Evolutionary conservation across 73 alveolate species (phyloP), one percentile per base, ranked within the genome.

Genomic region (Uronychia setigera): DNA sequence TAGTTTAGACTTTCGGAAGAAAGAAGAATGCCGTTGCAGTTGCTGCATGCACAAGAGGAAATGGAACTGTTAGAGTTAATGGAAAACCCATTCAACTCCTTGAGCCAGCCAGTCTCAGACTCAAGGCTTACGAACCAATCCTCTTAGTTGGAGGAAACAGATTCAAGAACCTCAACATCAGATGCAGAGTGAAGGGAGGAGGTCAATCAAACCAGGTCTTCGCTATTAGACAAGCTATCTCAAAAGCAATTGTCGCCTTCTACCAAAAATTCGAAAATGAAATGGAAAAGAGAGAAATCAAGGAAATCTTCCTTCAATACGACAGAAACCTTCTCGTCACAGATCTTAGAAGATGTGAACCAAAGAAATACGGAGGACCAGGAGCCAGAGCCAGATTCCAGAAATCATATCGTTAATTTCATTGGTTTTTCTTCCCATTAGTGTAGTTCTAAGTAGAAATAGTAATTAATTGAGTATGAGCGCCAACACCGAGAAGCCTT

Each of bases 291-390:
- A 97, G 98, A 94, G 97, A 93, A 80, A 89, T 95, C 60, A 97
- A 95, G 89, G 98, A 96, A 81, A 81, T 93, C 76, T 93, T 98
- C 88, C 87, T 96, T 88, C 97, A 95, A 92, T 98, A 98, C 95
- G 99, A 98, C 92, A 97, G 98, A 89, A 90, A 97, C 89, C 93
- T 98, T 88, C 88, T 98, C 87, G 99, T 98, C 58, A 98, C 99
- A 30, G 99, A 98, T 88, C 98, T 97, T 86, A 98, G 99, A 90
- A 98, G 99, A 91, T 87, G 97, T 85, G 99, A 98, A 89, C 99
- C 99, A 82, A 98, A 97, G 98, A 97, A 98, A 90, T 98, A 92
- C 92, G 99, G 99, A 58, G 99, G 99, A 86, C 91, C 85, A 79
- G 98, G 99, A 77, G 98, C 99, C 91, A 97, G 99, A 96, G 93